Percentiles rank a stretch among this genome's conserved stretches.
Conservation (phyloP, 176 grass and related monocot species). For the Stipa capillata region DNA sequence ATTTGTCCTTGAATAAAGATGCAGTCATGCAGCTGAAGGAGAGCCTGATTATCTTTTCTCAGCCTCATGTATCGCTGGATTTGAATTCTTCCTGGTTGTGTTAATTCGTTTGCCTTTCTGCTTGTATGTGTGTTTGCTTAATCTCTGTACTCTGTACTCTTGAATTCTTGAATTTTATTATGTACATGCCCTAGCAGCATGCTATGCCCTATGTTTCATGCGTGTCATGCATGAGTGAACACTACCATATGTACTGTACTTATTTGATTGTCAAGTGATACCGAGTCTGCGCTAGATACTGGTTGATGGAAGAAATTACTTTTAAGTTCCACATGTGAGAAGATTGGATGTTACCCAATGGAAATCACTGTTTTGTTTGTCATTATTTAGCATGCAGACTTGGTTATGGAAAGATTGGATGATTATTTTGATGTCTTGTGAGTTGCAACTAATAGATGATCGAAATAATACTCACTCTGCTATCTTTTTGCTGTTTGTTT, state of each 20-base stretch:
- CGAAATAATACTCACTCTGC: too few relatives aligned
- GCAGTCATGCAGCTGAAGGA: neutral
- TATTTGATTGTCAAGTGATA: neutral
- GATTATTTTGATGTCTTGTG: too few relatives aligned
- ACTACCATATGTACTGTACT: neutral
- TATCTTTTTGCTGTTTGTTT: too few relatives aligned
- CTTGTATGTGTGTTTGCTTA: neutral
- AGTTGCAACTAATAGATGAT: too few relatives aligned
- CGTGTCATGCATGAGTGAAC: neutral
- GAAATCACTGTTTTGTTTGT: too few relatives aligned
- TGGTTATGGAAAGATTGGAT: too few relatives aligned
- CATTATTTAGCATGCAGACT: too few relatives aligned
- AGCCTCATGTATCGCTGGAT: neutral
- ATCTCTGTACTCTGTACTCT: neutral
- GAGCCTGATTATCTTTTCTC: neutral
- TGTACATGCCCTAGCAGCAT: neutral
- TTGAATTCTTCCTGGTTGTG: neutral
- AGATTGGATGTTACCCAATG: too few relatives aligned
- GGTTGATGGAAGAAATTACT: neutral
- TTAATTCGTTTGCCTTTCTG: neutral
- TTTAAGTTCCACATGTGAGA: too few relatives aligned
- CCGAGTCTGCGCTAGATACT: neutral
- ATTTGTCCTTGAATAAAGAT: neutral
- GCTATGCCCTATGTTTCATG: neutral
- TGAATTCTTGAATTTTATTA: too few relatives aligned